A percentile compares a stretch with the other conserved stretches of the same genome.
phyloP scores from a whole-genome alignment of 257 asterid genomes.

The Rubia yunnanensis region DNA sequence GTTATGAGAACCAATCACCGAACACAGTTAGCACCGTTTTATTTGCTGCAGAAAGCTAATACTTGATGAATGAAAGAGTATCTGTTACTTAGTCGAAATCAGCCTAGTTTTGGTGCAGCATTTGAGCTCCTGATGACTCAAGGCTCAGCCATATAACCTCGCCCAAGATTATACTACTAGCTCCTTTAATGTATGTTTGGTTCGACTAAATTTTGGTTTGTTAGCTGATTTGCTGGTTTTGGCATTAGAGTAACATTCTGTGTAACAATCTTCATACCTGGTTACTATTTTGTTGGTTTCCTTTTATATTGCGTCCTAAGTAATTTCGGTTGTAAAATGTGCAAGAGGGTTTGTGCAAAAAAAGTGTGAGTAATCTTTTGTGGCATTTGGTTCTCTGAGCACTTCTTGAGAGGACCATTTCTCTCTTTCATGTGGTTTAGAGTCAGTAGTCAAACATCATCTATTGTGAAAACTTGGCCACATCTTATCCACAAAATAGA shows the following conservation, averaged over 20 bases:
- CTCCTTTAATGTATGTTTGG: background rate
- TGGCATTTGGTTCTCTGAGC: background rate
- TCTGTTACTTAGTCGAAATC: background rate
- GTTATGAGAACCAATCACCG: background rate
- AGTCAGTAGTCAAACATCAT: background rate
- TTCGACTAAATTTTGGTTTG: background rate
- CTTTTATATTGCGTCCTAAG: no score
- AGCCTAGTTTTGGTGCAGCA: background rate
- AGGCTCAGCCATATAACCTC: background rate
- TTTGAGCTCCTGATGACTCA: background rate
- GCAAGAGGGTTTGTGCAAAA: background rate
- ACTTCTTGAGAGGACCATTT: background rate
- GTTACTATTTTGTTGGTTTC: no score
- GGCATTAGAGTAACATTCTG: no score
- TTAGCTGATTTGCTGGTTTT: no score
- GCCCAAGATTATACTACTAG: no score
- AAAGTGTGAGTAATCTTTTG: background rate
- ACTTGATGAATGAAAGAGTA: background rate
- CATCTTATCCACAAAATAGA: conserved; percentile 28
- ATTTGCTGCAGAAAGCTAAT: conserved; percentile 5
- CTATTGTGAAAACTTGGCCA: conserved; percentile 18
- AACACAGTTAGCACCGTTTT: background rate
- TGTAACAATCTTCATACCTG: no score
- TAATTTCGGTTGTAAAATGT: no score
- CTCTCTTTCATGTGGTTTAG: conserved; percentile 5